Base-by-base conservation (phyloP, 2,329 filamentous ascomycete species). In the Sordariomycetes sp. region DNA sequence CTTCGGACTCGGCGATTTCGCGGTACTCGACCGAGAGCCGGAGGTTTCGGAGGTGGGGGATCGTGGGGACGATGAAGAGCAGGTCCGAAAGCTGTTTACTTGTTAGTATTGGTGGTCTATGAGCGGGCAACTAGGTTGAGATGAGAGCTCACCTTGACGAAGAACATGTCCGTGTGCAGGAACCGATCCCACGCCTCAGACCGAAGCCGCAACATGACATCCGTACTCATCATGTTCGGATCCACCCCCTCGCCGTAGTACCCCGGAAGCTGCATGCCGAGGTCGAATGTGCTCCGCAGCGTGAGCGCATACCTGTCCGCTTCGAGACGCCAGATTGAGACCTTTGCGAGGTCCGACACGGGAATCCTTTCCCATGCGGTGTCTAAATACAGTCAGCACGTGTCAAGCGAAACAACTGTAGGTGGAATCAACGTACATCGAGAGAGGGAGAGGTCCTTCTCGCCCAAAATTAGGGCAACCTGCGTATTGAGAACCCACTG, bases 401-500 rank as follows among this genome's bases (percentile, higher is more conserved):
- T 18, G 54, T 2, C 22, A 24, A 32, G 25, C 18, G 7, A 28
- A 34, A 35, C 18, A 34, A 35, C 18, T 12, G 3, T 37, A n/a
- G n/a, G 5, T n/a, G 28, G 10, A 22, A n/a, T 28, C 6, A 54
- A 73, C 80, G 72, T 71, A 85, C 81, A 86, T 73, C 76, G 74
- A 16, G 81, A 79, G 3, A 87, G 74, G 16, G 74, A 71, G 22
- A 85, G 70, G 63, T 87, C 84, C 65, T 85, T 86, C 64, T 86
- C 82, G 16, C 84, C 84, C 1, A 87, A 72, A 10, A 87, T 75
- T 16, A 87, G 70, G 10, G 84, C 83, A 55, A 80, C 82, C 59
- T 86, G 80, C 3, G 79, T 82, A 64, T 86, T 87, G 55, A 87
- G 75, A 58, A 87, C 69, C 83, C 84, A 87, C 63, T 83, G 82